phyloP scores from a whole-genome alignment of 306 rosid species.

The Senna tora region DNA sequence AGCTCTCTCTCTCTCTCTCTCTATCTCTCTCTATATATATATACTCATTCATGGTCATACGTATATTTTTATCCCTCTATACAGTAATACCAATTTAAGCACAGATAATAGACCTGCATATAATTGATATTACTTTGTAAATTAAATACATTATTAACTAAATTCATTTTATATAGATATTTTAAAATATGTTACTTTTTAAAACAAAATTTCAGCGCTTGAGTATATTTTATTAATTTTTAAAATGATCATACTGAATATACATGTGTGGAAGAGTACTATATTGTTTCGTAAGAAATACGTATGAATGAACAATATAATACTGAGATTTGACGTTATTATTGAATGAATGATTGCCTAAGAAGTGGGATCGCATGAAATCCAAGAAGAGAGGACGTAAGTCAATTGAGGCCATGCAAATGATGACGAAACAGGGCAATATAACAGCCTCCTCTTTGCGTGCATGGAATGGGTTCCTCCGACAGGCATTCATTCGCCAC shows the following conservation, averaged over 20 bases:
- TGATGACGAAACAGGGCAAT: slow-evolving; percentile 44
- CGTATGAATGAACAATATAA: background rate
- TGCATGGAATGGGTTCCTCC: slow-evolving; percentile 71
- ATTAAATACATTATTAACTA: too few relatives aligned
- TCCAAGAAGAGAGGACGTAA: slow-evolving; percentile 58
- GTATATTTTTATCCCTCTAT: too few relatives aligned
- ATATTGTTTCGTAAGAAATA: too few relatives aligned
- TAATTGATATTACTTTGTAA: too few relatives aligned
- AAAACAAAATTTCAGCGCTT: too few relatives aligned
- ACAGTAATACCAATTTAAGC: too few relatives aligned
- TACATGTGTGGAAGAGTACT: too few relatives aligned
- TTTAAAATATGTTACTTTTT: background rate
- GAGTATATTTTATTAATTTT: background rate
- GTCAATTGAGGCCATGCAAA: slow-evolving; percentile 63
- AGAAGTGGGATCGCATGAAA: slow-evolving; percentile 27
- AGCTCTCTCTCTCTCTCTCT: too few relatives aligned
- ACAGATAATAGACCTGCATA: too few relatives aligned
- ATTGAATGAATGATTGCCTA: slow-evolving; percentile 31
- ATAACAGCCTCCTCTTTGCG: slow-evolving; percentile 51
- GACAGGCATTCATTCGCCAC: slow-evolving; percentile 55
- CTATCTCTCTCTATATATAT: too few relatives aligned
- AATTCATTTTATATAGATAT: too few relatives aligned
- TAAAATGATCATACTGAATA: background rate
- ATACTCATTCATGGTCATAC: background rate
- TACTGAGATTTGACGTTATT: background rate